A percentile compares a stretch with the other conserved stretches of the same genome.
These are phyloP conservation scores for Aspergillus sp. DNA, from an alignment of 2,329 filamentous ascomycete species.

Conservation along the genomic window DNA sequence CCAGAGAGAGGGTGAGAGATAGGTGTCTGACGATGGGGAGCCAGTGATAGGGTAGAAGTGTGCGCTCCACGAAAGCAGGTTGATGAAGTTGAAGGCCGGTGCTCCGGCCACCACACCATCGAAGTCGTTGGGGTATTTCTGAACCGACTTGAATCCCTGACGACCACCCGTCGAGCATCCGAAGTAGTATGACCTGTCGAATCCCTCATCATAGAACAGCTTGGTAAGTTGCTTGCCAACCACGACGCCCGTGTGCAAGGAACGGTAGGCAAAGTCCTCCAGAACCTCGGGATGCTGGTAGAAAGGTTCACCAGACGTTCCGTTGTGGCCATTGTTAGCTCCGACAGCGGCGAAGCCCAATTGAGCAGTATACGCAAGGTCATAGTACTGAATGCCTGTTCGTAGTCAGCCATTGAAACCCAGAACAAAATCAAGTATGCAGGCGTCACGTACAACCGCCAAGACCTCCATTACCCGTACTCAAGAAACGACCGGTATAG, in stretches of 20 bases:
- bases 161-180: conserved; percentile 45
- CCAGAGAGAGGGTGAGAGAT: conserved; percentile 24
- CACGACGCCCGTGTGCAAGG: conserved; percentile 35
- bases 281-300: conserved; percentile 41
- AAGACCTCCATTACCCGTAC: conserved; percentile 45
- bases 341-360: conserved; percentile 43
- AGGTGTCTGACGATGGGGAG: conserved; percentile 25
- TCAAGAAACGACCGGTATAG: conserved; percentile 43
- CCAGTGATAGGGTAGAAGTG: conserved; percentile 38
- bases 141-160: conserved; percentile 42
- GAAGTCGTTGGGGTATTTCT: conserved; percentile 43
- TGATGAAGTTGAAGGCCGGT: conserved; percentile 39
- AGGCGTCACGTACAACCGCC: conserved; percentile 37
- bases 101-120: conserved; percentile 44
- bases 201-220: conserved; percentile 32
- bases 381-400: conserved; percentile 40
- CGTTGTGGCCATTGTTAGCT: conserved; percentile 47
- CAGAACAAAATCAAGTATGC: neutral
- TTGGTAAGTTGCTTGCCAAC: conserved; percentile 37
- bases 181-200: conserved; percentile 43
- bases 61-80: conserved; percentile 39
- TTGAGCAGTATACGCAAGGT: conserved; percentile 36
- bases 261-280: conserved; percentile 44
- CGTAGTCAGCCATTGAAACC: neutral
- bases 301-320: conserved; percentile 41